Base-by-base conservation (phyloP, 176 grass and related monocot genomes). In the Phoenix roebelenii region DNA sequence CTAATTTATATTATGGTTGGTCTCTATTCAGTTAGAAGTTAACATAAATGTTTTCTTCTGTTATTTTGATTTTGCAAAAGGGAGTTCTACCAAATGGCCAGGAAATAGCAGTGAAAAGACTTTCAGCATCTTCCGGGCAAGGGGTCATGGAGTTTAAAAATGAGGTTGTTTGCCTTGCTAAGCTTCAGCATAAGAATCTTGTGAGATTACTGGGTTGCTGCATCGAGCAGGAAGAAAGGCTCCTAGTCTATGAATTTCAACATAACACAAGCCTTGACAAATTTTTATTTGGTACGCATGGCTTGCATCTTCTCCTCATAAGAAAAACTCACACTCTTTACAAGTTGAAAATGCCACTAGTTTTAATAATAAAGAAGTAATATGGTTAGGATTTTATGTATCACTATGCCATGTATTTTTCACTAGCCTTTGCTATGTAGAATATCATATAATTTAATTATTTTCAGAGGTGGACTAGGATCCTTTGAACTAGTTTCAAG, bases 71-170 rank as follows among this genome's bases (percentile, higher is more conserved):
- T 60, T 60, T 30, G 25, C 25, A 25, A 60, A 17, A 60, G 58
- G 58, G 58, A 18, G 29, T 60, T n/a, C 58, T 60, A n/a, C 25
- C 23, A 17, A 16, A 28, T 35, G 25, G 25, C 5, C 25, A 29
- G 25, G 58, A 60, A 35, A 60, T 60, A 60, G 58, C 58, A 19
- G 25, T 60, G 9, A 60, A 60, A 28, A 23, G 58, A 16, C 58
- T 60, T 30, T 60, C 58, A n/a, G 29, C 29, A 12, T n/a, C 7
- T 35, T 60, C 58, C 28, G 35, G 26, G 1, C 58, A 60, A 60
- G 58, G 26, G 25, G 3, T 60, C 7, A 0, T 60, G 17, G 58
- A 60, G 16, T 25, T 60, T 4, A 60, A 4, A 35, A 60, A 32
- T 60, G 58, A 60, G 25, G 58, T 60, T 60, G 26, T 4, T 25